A percentile compares a stretch with the other conserved stretches of the same genome.
phyloP scores from a whole-genome alignment of 2,329 filamentous ascomycete genomes.

The Pseudocercospora fuligena region DNA sequence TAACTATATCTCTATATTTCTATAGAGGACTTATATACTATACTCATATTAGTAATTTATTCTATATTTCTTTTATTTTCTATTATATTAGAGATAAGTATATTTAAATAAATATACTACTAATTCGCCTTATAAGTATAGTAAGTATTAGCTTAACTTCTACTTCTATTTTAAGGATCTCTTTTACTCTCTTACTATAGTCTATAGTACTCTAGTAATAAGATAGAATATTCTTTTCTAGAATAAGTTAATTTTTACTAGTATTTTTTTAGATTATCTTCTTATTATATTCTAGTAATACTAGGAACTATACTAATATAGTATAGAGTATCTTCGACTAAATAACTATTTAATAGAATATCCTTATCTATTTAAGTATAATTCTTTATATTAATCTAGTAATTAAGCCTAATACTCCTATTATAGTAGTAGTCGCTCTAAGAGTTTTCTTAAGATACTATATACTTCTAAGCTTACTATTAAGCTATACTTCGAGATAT shows the following conservation, averaged over 20 bases:
- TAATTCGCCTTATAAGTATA: neutral
- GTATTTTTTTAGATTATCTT: neutral
- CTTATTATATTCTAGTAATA: neutral
- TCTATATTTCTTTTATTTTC: neutral
- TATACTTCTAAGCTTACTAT: neutral
- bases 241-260: neutral
- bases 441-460: neutral
- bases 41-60: neutral
- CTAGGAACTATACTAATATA: neutral
- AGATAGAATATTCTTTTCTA: neutral
- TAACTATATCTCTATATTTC: neutral
- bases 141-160: neutral
- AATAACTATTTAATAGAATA: neutral
- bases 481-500: neutral
- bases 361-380: neutral
- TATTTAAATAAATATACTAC: neutral
- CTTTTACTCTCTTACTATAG: neutral
- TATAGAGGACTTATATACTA: neutral
- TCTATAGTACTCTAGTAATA: neutral
- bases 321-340: neutral
- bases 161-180: neutral
- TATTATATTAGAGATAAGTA: neutral
- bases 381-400: neutral
- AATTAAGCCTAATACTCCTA: neutral
- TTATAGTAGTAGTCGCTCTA: neutral